Evolutionary conservation across 371 early-diverging fungal species (phyloP), one percentile per base, ranked within the genome.

Genomic region (Dichotomocladium elegans): DNA sequence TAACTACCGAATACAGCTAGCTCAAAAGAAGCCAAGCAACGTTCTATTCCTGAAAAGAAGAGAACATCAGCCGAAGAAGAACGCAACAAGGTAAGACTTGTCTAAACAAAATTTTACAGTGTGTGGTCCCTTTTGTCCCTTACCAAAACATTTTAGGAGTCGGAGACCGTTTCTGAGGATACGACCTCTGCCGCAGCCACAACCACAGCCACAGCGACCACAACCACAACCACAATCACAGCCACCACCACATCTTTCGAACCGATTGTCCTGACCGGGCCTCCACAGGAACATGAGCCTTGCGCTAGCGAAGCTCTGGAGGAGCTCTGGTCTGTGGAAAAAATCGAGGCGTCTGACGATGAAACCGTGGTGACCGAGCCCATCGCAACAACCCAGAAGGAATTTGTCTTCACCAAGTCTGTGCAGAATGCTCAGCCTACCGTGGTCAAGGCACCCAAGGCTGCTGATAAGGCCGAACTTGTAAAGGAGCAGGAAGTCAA

Each of bases 81-180:
- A 35, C 35, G 14, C 35, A 35, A 35, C 14, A 37, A 37, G 37
- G 21, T 21, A 37, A 37, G 37, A 21, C 21, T 17, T 35, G 17
- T 9, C 4, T 0, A 35, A n/a, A 35, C 21, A 3, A n/a, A 37
- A n/a, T n/a, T n/a, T n/a, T n/a, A n/a, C n/a, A n/a, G n/a, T n/a
- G n/a, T n/a, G n/a, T n/a, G n/a, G n/a, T n/a, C n/a, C n/a, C n/a
- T n/a, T n/a, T n/a, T 37, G 15, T 37, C 15, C n/a, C 7, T 17
- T 12, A 3, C 3, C 5, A 37, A 37, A 15, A 37, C n/a, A 37
- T 37, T 21, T n/a, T 37, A 48, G 49, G 35, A 30, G 35, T 48
- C 49, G 49, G 49, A 48, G 49, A 48, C 21, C 31, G 47, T 22
- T 48, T 35, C 37, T 21, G 37, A 37, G 21, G 21, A 15, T 15